Evolutionary conservation across 2,329 filamentous ascomycete genomes (phyloP), one percentile per base, ranked within the genome.

Genomic region (Nothopassalora personata): DNA sequence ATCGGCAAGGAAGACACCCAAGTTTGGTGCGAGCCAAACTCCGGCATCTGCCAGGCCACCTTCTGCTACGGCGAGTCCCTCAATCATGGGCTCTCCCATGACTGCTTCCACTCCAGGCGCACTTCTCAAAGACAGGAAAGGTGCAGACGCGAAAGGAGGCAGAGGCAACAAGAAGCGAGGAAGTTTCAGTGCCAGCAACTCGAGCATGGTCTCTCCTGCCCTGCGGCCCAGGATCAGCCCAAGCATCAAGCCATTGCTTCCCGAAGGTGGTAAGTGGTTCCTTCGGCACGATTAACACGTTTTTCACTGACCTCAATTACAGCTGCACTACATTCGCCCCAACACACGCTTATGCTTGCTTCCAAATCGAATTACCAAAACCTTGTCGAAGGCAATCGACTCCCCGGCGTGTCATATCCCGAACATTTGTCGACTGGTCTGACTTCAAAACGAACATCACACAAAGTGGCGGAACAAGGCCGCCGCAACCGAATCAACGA

Each of bases 341-440:
- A 81, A 3, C 85, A 85, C 59, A 84, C 86, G n/a, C 82, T 91
- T 30, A 82, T 97, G 48, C 81, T 99, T 30, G 90, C 92, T 36
- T 91, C 90, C 15, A 97, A 97, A 73, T 97, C 93, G 1, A 99
- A 99, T 70, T 99, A 99, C 70, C 93, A 97, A 70, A 96, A 97
- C 68, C 94, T 99, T 39, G 77, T 99, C 10, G 94, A 97, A 72
- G 94, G 94, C 52, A 97, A 91, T 53, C 87, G 88, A 57, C 85
- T 97, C 0, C 81, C 65, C 13, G 65, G 65, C 23, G 67, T 70
- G 15, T 89, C 88, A 1, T 97, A 97, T 67, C 92, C 93, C 0
- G 91, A 89, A 66, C 90, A 92, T 54, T 81, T 99, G 46, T 96
- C 92, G 6, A 95, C 92, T 23, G 96, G 96, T 65, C 79, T 99